phyloP scores from a whole-genome alignment of 768 basidiomycete species.

The Ramaria sp. region DNA sequence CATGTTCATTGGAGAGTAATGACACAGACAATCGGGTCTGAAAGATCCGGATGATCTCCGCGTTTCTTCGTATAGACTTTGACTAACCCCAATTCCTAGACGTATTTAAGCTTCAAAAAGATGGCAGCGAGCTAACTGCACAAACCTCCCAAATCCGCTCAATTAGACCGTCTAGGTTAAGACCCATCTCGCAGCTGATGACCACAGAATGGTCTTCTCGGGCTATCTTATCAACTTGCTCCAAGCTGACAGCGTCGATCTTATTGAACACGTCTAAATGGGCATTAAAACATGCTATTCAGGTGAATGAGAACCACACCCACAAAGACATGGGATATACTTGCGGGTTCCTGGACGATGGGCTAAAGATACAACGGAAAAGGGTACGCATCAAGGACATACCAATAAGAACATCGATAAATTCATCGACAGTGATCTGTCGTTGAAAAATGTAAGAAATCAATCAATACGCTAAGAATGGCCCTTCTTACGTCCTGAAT shows the following conservation, averaged over 20 bases:
- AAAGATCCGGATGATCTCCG: slow-evolving; percentile 85
- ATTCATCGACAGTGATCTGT: slow-evolving; percentile 90
- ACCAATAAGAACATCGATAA: slow-evolving; percentile 98
- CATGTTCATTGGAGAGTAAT: slow-evolving; percentile 20
- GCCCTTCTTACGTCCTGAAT: neutral
- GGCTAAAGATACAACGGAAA: neutral
- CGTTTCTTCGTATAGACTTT: slow-evolving; percentile 98
- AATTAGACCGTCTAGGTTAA: slow-evolving; percentile 48
- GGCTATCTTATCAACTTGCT: slow-evolving; percentile 75
- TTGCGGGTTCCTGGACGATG: slow-evolving; percentile 65
- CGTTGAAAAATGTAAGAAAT: neutral
- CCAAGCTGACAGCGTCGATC: slow-evolving; percentile 78
- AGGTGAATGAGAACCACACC: slow-evolving; percentile 19
- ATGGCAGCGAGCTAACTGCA: slow-evolving; percentile 5
- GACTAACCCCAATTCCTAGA: slow-evolving; percentile 62
- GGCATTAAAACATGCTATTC: neutral
- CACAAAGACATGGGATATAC: slow-evolving; percentile 89
- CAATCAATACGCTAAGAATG: neutral
- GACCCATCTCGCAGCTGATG: slow-evolving; percentile 89
- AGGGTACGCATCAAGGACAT: slow-evolving; percentile 8
- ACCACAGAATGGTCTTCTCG: slow-evolving; percentile 79
- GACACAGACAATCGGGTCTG: slow-evolving; percentile 58
- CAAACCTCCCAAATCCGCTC: slow-evolving; percentile 30
- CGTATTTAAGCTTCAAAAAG: neutral
- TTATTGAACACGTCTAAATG: slow-evolving; percentile 88